A percentile compares a stretch with the other conserved stretches of the same genome.
phyloP scores from a whole-genome alignment of 169 alveolate species.

The Eimeria zaria region DNA sequence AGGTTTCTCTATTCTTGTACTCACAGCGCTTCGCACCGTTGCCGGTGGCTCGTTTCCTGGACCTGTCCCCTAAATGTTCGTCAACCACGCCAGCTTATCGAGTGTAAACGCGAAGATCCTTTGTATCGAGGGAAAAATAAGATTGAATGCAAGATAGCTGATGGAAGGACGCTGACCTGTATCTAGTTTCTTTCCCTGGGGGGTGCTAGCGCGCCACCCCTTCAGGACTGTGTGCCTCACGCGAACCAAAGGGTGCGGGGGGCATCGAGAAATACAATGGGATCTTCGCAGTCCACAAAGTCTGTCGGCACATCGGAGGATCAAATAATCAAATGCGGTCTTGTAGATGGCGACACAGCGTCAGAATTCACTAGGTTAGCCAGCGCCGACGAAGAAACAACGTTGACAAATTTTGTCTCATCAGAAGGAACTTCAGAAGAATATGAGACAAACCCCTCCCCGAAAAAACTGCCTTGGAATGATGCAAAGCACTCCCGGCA shows the following conservation, averaged over 20 bases:
- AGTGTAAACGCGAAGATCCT: constrained; percentile 8
- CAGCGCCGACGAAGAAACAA: constrained; percentile 72
- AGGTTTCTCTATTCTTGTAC: neutral
- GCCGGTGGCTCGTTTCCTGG: constrained; percentile 61
- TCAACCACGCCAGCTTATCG: neutral
- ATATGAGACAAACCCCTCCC: neutral
- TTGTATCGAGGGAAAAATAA: neutral
- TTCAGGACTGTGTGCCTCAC: constrained; percentile 48
- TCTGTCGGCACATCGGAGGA: constrained; percentile 11
- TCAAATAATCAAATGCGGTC: neutral
- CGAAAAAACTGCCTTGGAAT: neutral
- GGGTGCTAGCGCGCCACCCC: constrained; percentile 73
- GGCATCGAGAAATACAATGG: constrained; percentile 13
- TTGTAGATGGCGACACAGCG: constrained; percentile 36
- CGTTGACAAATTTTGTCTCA: constrained; percentile 24
- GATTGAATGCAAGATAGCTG: neutral
- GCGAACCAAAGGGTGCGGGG: constrained; percentile 38
- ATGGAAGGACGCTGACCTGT: constrained; percentile 58
- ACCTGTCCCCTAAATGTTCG: constrained; percentile 52
- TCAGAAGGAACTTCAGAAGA: constrained; percentile 43
- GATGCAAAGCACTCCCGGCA: neutral
- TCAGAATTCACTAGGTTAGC: constrained; percentile 5
- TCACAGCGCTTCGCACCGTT: neutral
- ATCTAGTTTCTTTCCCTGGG: constrained; percentile 9
- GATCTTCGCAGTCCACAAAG: constrained; percentile 56